A percentile compares a stretch with the other conserved stretches of the same genome.
Evolutionary conservation across 2,329 filamentous ascomycete species (phyloP).

Genomic region (Arthrobotrys iridis): DNA sequence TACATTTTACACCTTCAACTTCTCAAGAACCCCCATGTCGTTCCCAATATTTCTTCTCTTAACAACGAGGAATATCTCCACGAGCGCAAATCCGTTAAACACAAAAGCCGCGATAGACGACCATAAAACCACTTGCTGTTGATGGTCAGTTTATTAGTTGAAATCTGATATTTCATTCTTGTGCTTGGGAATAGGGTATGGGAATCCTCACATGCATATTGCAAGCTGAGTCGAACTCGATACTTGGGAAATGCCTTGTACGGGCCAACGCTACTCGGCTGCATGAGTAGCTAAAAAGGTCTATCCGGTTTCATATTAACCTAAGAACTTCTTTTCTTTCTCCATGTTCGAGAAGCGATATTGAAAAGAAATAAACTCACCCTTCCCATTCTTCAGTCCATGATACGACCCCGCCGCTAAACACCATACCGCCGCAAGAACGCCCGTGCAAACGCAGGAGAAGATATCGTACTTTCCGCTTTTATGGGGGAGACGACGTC

Average conservation of each 20-base stretch:
- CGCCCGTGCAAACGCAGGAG: constrained; percentile 20
- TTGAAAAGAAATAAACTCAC: not conserved
- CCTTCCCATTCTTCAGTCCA: constrained; percentile 36
- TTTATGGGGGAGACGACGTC: not conserved
- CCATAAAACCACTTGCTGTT: constrained; percentile 38
- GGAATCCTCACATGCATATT: constrained; percentile 34
- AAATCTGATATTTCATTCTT: no score
- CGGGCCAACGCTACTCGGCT: constrained; percentile 27
- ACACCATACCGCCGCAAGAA: constrained; percentile 11
- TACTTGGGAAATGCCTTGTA: constrained; percentile 42
- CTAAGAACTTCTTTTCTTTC: no score
- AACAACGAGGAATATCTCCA: constrained; percentile 15
- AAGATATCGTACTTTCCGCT: constrained; percentile 22
- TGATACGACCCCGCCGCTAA: constrained; percentile 27
- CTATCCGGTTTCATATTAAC: constrained; percentile 6
- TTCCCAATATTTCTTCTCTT: constrained; percentile 32
- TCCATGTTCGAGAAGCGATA: not conserved
- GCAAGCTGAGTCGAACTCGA: constrained; percentile 41
- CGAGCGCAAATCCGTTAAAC: constrained; percentile 14
- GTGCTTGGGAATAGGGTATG: not conserved
- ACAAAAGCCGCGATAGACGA: constrained; percentile 23
- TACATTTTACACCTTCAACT: constrained; percentile 34
- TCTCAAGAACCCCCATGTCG: constrained; percentile 37
- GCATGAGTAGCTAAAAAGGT: constrained; percentile 44
- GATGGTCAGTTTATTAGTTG: no score